phyloP scores from a whole-genome alignment of 352 stramenopile genomes.

The Phytopythium kandeliae region DNA sequence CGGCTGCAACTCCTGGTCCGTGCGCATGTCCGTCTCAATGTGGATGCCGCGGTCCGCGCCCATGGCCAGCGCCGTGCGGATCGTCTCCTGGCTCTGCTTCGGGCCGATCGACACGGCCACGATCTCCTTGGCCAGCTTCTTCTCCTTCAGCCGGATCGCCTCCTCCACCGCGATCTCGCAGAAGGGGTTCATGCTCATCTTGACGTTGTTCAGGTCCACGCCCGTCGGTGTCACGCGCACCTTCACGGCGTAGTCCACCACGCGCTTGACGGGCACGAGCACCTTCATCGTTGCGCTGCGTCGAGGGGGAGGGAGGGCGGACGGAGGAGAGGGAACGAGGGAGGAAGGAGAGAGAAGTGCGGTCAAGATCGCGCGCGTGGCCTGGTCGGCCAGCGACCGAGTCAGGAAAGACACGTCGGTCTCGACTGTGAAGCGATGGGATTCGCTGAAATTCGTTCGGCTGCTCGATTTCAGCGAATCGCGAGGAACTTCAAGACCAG shows the following conservation, averaged over 20 bases:
- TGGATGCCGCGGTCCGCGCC: slow-evolving; percentile 96
- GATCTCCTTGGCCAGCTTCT: slow-evolving; percentile 93
- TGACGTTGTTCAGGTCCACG: slow-evolving; percentile 98
- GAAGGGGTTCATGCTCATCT: slow-evolving; percentile 99
- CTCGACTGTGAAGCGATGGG: too few relatives aligned
- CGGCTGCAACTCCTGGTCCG: slow-evolving; percentile 97
- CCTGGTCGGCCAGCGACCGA: too few relatives aligned
- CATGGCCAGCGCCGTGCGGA: slow-evolving; percentile 94
- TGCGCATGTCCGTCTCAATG: slow-evolving; percentile 94
- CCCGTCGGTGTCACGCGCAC: slow-evolving; percentile 92
- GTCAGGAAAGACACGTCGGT: too few relatives aligned
- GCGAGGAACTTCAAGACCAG: too few relatives aligned
- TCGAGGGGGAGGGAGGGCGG: neutral
- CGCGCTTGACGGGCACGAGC: slow-evolving; percentile 97
- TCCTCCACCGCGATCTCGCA: slow-evolving; percentile 99
- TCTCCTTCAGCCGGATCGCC: slow-evolving; percentile 98
- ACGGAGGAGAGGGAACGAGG: neutral
- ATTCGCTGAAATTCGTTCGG: too few relatives aligned
- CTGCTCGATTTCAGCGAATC: too few relatives aligned
- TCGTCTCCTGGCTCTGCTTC: slow-evolving; percentile 96
- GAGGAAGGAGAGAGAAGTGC: neutral
- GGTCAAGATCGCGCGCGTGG: slow-evolving; percentile 2
- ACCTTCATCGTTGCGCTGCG: slow-evolving; percentile 65
- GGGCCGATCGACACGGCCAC: slow-evolving; percentile 96
- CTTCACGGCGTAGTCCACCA: slow-evolving; percentile 98